Evolutionary conservation across 176 grass and related monocot species (phyloP).

Genomic region (Carex myosuroides): DNA sequence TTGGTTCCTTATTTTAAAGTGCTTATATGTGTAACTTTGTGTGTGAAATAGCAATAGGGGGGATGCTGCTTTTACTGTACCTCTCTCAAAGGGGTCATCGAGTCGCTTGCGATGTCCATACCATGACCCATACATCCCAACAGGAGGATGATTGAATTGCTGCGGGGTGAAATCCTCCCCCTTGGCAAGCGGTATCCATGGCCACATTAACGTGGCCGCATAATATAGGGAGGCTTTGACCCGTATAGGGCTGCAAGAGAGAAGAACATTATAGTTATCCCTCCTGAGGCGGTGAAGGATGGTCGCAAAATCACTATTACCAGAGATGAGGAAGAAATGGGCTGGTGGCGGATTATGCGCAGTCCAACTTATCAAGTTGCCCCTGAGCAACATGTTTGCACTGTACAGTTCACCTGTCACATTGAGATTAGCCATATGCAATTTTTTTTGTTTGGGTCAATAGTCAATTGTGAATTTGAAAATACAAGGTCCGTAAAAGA

Average conservation of each 20-base stretch:
- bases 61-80: not conserved
- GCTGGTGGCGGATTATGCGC: too few relatives aligned
- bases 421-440: too few relatives aligned
- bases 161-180: slow-evolving; percentile 46
- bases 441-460: slow-evolving; percentile 18
- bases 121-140: slow-evolving; percentile 83
- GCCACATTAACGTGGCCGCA: slow-evolving; percentile 82
- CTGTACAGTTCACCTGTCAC: too few relatives aligned
- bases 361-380: too few relatives aligned
- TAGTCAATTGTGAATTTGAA: slow-evolving; percentile 5
- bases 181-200: slow-evolving; percentile 68
- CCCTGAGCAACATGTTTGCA: too few relatives aligned
- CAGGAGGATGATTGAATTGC: slow-evolving; percentile 72
- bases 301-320: slow-evolving; percentile 66
- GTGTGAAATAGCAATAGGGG: not conserved
- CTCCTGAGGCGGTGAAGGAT: slow-evolving; percentile 79
- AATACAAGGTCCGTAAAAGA: not conserved
- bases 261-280: slow-evolving; percentile 89
- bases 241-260: slow-evolving; percentile 35
- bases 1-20: not conserved
- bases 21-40: not conserved
- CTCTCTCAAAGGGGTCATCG: slow-evolving; percentile 45
- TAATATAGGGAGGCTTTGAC: slow-evolving; percentile 35
- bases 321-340: not conserved
- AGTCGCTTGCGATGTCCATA: slow-evolving; percentile 69